Conservation (phyloP, 148 eudicot species). For the Chenopodium quinoa region DNA sequence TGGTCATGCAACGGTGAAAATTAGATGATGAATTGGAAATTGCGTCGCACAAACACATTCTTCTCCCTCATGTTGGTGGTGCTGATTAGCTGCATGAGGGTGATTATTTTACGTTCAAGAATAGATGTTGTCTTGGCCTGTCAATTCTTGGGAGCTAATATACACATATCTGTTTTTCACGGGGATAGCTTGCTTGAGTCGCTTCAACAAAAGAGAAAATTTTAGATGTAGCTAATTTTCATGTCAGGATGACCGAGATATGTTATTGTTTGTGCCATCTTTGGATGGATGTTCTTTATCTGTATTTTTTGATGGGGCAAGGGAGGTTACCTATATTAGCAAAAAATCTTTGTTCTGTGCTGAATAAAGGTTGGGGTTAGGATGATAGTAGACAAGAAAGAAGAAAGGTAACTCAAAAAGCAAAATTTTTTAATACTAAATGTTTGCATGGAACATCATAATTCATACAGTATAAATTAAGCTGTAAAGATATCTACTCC, state of each 20-base stretch:
- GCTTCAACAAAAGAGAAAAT: neutral
- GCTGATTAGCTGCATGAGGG: neutral
- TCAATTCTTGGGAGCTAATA: neutral
- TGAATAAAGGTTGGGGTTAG: no score
- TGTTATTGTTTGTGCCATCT: neutral
- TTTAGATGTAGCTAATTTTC: conserved; percentile 1
- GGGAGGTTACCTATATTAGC: neutral
- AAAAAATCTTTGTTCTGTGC: neutral
- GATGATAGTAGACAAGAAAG: neutral
- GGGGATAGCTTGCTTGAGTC: neutral
- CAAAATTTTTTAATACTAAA: no score
- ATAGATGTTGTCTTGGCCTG: neutral
- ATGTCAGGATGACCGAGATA: neutral
- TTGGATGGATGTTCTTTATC: neutral
- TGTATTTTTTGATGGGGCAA: neutral
- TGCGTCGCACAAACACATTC: neutral
- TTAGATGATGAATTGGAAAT: conserved; percentile 31
- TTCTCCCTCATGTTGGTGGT: neutral
- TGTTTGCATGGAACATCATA: neutral
- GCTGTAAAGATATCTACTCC: neutral
- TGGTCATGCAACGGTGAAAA: conserved; percentile 78
- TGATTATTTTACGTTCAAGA: no score
- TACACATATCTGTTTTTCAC: neutral
- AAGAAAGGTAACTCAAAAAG: neutral
- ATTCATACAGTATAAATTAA: neutral